Percentiles rank a stretch among this genome's conserved stretches.
phyloP scores from a whole-genome alignment of 2,329 filamentous ascomycete species.

The Coleophoma eucalyptorum region DNA sequence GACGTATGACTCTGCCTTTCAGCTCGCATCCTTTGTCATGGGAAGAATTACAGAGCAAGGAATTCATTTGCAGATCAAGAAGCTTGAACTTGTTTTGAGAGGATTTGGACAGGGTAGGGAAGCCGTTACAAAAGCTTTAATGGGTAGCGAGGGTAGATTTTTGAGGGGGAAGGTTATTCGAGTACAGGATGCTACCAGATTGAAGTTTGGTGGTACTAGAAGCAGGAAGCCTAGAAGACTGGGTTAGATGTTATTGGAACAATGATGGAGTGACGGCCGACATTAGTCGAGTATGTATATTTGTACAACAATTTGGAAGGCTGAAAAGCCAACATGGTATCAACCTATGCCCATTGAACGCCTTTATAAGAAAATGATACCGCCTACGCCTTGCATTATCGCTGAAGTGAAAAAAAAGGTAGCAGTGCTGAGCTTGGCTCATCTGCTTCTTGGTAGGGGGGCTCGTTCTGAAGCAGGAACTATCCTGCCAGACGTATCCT shows the following conservation, averaged over 20 bases:
- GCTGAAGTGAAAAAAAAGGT: slow-evolving; percentile 1
- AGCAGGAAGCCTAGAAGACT: slow-evolving; percentile 81
- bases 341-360: slow-evolving; percentile 9
- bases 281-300: slow-evolving; percentile 4
- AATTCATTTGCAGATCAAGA: slow-evolving; percentile 69
- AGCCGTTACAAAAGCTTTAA: slow-evolving; percentile 81
- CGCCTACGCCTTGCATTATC: slow-evolving; percentile 2
- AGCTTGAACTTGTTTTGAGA: slow-evolving; percentile 75
- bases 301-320: slow-evolving; percentile 16
- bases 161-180: slow-evolving; percentile 72
- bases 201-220: slow-evolving; percentile 95
- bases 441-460: slow-evolving; percentile 26
- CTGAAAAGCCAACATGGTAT: slow-evolving; percentile 10
- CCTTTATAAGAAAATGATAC: slow-evolving; percentile 14
- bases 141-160: slow-evolving; percentile 78
- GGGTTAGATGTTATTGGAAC: slow-evolving; percentile 21
- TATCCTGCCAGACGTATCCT: slow-evolving; percentile 46
- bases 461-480: slow-evolving; percentile 51
- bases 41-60: slow-evolving; percentile 80
- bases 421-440: background rate
- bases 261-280: too few species aligned
- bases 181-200: slow-evolving; percentile 79
- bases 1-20: slow-evolving; percentile 88
- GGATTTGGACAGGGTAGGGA: slow-evolving; percentile 87
- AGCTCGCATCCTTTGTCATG: slow-evolving; percentile 79